Conservation (phyloP, 495 filamentous ascomycete genomes). For the Daldinia grandis region DNA sequence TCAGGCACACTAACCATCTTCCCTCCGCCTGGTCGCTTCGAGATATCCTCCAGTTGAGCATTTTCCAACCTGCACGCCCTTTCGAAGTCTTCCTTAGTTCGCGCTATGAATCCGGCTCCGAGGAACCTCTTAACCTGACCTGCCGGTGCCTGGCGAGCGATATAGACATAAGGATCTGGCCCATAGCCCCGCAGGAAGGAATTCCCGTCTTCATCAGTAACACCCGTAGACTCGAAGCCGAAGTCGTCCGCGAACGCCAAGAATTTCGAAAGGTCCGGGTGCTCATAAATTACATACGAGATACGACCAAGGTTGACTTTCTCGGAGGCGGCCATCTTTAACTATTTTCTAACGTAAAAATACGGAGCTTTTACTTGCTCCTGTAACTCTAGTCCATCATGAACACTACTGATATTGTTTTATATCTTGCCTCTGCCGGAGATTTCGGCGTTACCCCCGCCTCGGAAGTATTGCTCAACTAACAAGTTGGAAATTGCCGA, state of each 20-base stretch:
- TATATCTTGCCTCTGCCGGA: not conserved
- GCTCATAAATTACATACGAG: not conserved
- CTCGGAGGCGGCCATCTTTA: not conserved
- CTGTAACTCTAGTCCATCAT: not conserved
- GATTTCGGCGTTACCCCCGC: not conserved
- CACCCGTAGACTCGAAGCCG: not conserved
- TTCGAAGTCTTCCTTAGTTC: not conserved
- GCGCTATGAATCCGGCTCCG: not conserved
- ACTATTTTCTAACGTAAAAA: not conserved
- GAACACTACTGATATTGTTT: not conserved
- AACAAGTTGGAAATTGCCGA: not conserved
- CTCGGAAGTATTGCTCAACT: not conserved
- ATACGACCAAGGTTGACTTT: not conserved
- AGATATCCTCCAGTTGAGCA: not conserved
- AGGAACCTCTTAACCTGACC: not conserved
- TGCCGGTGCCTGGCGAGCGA: not conserved
- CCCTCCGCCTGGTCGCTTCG: not conserved
- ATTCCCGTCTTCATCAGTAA: not conserved
- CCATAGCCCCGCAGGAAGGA: not conserved
- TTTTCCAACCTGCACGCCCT: not conserved
- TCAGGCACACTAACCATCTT: not conserved
- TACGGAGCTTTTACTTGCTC: not conserved
- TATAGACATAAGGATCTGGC: not conserved
- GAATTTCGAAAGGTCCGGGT: not conserved
- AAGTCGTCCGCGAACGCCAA: not conserved